Evolutionary conservation across 2,329 filamentous ascomycete genomes (phyloP).

Genomic region (Calonectria hongkongensis): DNA sequence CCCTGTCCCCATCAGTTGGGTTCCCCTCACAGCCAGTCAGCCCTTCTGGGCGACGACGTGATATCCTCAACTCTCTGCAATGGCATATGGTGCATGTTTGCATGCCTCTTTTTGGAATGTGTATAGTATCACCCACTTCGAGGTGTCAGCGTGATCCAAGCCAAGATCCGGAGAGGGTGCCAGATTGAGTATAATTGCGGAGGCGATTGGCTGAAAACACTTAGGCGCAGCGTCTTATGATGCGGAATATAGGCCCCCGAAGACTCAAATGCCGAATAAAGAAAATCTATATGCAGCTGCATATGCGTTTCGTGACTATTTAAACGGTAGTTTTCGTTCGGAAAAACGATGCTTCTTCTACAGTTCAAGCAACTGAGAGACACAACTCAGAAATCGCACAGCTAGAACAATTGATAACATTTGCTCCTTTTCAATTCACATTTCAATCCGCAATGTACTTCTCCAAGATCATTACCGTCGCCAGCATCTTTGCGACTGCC

Average conservation of each 20-base stretch:
- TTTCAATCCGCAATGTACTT: slow-evolving; percentile 49
- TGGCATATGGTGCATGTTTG: background rate
- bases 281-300: slow-evolving; percentile 18
- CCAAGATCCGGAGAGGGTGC: slow-evolving; percentile 12
- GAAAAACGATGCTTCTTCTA: background rate
- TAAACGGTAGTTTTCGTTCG: background rate
- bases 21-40: slow-evolving; percentile 26
- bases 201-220: slow-evolving; percentile 20
- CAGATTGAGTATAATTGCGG: slow-evolving; percentile 38
- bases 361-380: background rate
- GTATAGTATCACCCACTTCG: background rate
- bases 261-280: slow-evolving; percentile 4
- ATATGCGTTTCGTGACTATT: background rate
- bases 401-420: background rate
- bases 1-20: background rate
- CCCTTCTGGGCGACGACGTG: background rate
- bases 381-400: background rate
- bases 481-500: slow-evolving; percentile 50
- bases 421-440: background rate
- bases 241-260: slow-evolving; percentile 13
- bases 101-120: background rate
- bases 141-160: slow-evolving; percentile 3
- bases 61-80: background rate
- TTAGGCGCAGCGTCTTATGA: background rate
- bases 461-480: slow-evolving; percentile 48